These are phyloP conservation scores for Ascochyta lentis DNA, from an alignment of 2,329 filamentous ascomycete genomes.

Conservation along the genomic window DNA sequence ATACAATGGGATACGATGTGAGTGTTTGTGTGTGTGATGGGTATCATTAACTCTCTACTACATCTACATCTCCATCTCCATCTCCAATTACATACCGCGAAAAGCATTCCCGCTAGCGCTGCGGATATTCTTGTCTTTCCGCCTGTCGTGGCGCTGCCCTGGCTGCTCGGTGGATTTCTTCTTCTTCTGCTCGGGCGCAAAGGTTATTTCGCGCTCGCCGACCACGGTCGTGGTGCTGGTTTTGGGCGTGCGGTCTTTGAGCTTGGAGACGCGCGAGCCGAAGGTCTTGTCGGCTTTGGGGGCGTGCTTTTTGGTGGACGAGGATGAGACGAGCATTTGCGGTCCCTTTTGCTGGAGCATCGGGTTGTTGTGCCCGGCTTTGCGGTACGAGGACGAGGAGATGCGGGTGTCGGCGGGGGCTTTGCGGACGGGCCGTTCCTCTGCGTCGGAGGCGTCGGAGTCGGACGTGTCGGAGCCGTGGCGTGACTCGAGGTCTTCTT, in stretches of 20 bases:
- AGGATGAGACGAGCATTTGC: conserved; percentile 65
- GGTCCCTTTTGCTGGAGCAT: conserved; percentile 23
- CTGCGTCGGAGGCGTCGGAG: conserved; percentile 40
- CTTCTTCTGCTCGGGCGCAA: conserved; percentile 66
- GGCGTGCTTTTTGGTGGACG: conserved; percentile 41
- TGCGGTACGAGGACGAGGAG: conserved; percentile 71
- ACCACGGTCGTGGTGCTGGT: conserved; percentile 46
- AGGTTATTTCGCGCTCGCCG: conserved; percentile 71
- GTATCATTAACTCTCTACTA: neutral
- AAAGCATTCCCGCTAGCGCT: conserved; percentile 81
- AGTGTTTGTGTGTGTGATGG: neutral
- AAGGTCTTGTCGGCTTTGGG: conserved; percentile 63
- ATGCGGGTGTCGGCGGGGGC: conserved; percentile 51
- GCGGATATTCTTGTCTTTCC: conserved; percentile 63
- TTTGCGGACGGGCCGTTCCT: conserved; percentile 35
- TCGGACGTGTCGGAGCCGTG: conserved; percentile 44
- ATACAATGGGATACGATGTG: no score
- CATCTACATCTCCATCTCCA: neutral
- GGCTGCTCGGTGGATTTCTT: conserved; percentile 39
- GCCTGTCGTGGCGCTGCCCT: conserved; percentile 44
- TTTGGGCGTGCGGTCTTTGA: conserved; percentile 39
- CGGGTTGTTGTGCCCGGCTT: conserved; percentile 58
- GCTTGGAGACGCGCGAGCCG: conserved; percentile 58
- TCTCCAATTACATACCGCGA: conserved; percentile 62
- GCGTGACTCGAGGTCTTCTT: conserved; percentile 60